Evolutionary conservation across 768 basidiomycete species (phyloP), one percentile per base, ranked within the genome.

Genomic region (Albatrellus ellisii): DNA sequence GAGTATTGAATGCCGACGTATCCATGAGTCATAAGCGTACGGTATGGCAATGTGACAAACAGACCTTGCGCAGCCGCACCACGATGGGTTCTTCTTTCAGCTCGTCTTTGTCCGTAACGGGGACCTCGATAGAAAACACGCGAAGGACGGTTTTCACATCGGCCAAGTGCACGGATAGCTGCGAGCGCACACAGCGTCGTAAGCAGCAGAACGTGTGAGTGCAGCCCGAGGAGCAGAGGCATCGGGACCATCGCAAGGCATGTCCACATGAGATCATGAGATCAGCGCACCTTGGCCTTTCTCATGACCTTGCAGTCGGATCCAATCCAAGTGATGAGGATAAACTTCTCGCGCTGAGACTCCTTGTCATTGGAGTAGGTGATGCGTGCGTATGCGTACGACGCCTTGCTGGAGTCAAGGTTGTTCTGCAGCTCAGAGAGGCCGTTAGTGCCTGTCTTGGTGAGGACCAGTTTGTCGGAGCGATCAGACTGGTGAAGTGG

Each of bases 101-200:
- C 61, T 95, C 91, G 41, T 83, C 80, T 57, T 72, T 74, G 58
- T 87, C 80, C 40, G 73, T 70, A 26, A 90, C 90, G 11, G 86
- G 70, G 44, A 97, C 86, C 54, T 95, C 89, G 54, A 95, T 81
- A 39, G 87, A 87, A 64, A 70, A 91, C 45, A 65, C 73, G 47
- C 77, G 72, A 52, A 97, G 61, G 43, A 81, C 77, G 36, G 63
- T 56, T 66, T 95, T 94, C 61, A 95, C 88, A 63, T 89, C 80
- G 49, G 84, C 83, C 20, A 78, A 56, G 56, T 97, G 91, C 3
- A 97, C 90, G 45, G 91, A 94, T 55, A 94, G 84, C 89, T 92
- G 52, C n/a, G 28, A 55, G 43, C 41, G 45, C 39, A 48, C 46
- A 48, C 42, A 51, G 50, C 12, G 6, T 11, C 6, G 29, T 33